A percentile compares a stretch with the other conserved stretches of the same genome.
Evolutionary conservation across 805 yeast genomes (phyloP).

Genomic region (Pichia nanzhaoensis): DNA sequence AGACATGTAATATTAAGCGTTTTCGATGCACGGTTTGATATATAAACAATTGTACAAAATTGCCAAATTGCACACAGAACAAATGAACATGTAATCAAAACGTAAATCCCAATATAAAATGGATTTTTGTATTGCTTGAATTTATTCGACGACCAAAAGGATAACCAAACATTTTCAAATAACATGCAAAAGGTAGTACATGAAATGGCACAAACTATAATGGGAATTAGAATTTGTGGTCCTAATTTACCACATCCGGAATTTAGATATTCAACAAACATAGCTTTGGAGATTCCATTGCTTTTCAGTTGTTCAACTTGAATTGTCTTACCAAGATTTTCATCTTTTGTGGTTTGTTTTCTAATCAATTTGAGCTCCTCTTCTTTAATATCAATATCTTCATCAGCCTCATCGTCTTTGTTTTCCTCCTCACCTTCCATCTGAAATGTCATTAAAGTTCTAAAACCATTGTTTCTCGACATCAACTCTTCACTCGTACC

Average conservation of each 20-base stretch:
- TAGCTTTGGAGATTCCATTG: slow-evolving; percentile 35
- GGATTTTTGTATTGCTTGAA: slow-evolving; percentile 37
- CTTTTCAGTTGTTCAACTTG: slow-evolving; percentile 28
- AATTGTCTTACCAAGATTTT: slow-evolving; percentile 28
- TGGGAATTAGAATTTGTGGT: slow-evolving; percentile 21
- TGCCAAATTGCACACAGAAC: slow-evolving; percentile 37
- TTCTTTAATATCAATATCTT: slow-evolving; percentile 17
- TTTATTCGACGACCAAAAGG: slow-evolving; percentile 58
- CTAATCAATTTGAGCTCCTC: slow-evolving; percentile 19
- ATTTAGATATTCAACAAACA: slow-evolving; percentile 44
- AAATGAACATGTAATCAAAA: slow-evolving; percentile 47
- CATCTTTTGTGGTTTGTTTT: slow-evolving; percentile 22
- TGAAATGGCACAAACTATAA: slow-evolving; percentile 16
- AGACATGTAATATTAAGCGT: slow-evolving; percentile 57
- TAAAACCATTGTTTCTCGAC: slow-evolving; percentile 30
- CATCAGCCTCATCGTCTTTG: slow-evolving; percentile 12
- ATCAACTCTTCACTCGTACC: slow-evolving; percentile 56
- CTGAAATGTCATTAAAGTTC: slow-evolving; percentile 41
- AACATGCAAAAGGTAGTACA: slow-evolving; percentile 45
- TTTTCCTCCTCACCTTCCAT: slow-evolving; percentile 11
- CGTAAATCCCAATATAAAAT: slow-evolving; percentile 68
- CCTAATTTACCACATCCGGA: slow-evolving; percentile 50
- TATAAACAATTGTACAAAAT: slow-evolving; percentile 42
- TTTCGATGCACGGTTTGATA: slow-evolving; percentile 49
- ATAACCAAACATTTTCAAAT: slow-evolving; percentile 69